A percentile compares a stretch with the other conserved stretches of the same genome.
Conservation (phyloP, 345 rosid genomes). For the Eucalyptus sideroxylon region DNA sequence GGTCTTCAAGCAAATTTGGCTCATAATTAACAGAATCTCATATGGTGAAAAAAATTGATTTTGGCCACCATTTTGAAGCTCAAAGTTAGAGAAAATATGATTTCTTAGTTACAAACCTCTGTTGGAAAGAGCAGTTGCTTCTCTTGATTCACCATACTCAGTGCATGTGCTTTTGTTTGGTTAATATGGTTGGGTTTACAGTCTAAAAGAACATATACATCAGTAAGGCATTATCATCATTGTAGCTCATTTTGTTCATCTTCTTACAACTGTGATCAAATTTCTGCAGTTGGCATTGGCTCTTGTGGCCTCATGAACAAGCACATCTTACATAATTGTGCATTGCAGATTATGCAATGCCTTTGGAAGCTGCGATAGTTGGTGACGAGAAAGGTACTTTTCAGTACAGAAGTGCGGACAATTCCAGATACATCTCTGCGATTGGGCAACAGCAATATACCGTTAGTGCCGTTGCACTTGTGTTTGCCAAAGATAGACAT, state of each 20-base stretch:
- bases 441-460: background rate
- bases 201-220: background rate
- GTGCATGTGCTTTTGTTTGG: background rate
- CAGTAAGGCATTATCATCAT: background rate
- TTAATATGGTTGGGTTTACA: background rate
- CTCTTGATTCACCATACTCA: background rate
- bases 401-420: constrained; percentile 19
- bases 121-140: background rate
- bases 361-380: constrained; percentile 50
- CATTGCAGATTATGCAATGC: constrained; percentile 60
- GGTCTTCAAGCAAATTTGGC: background rate
- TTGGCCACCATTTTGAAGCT: background rate
- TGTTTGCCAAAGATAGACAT: constrained; percentile 62
- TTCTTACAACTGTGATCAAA: background rate
- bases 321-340: background rate
- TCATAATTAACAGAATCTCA: background rate
- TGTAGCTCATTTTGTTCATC: background rate
- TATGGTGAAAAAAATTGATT: background rate
- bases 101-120: background rate
- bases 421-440: constrained; percentile 1
- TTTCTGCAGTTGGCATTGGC: background rate
- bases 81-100: background rate
- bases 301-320: background rate
- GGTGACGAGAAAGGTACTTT: constrained; percentile 50
- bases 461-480: constrained; percentile 42